phyloP scores from a whole-genome alignment of 345 rosid species.

The Syzygium aromaticum region DNA sequence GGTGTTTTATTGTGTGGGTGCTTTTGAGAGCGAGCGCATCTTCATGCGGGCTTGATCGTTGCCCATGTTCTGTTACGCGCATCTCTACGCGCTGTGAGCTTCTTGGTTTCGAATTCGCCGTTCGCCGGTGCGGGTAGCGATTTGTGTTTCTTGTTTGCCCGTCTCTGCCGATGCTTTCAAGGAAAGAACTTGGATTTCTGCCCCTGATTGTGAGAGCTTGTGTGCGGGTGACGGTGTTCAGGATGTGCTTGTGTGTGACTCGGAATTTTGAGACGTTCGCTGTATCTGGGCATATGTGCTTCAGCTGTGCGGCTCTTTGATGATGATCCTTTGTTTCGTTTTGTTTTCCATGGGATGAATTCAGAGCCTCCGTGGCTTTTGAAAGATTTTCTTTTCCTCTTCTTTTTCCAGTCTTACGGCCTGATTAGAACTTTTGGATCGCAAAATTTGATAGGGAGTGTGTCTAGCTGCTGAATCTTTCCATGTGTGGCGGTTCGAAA shows the following conservation, averaged over 20 bases:
- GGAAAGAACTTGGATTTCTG: background rate
- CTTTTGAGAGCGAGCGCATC: background rate
- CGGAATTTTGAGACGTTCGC: background rate
- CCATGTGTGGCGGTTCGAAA: constrained; percentile 40
- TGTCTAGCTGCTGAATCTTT: background rate
- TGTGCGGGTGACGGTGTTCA: background rate
- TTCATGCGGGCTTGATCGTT: background rate
- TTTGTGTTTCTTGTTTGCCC: background rate
- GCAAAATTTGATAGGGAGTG: background rate
- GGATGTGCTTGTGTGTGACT: background rate
- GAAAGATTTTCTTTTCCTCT: background rate
- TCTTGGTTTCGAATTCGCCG: background rate
- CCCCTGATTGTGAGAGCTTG: background rate
- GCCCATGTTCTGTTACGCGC: background rate
- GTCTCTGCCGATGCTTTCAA: background rate
- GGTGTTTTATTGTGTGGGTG: background rate
- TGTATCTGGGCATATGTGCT: background rate
- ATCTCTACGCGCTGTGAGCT: background rate
- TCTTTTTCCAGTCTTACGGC: background rate
- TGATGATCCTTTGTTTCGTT: background rate
- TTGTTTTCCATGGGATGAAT: background rate
- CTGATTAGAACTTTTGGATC: background rate
- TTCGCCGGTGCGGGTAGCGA: background rate
- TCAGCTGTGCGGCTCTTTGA: background rate
- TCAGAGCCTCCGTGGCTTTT: background rate